Evolutionary conservation across 225 moss, liverwort and hornwort genomes (phyloP), one percentile per base, ranked within the genome.

Genomic region (Bryum argenteum): DNA sequence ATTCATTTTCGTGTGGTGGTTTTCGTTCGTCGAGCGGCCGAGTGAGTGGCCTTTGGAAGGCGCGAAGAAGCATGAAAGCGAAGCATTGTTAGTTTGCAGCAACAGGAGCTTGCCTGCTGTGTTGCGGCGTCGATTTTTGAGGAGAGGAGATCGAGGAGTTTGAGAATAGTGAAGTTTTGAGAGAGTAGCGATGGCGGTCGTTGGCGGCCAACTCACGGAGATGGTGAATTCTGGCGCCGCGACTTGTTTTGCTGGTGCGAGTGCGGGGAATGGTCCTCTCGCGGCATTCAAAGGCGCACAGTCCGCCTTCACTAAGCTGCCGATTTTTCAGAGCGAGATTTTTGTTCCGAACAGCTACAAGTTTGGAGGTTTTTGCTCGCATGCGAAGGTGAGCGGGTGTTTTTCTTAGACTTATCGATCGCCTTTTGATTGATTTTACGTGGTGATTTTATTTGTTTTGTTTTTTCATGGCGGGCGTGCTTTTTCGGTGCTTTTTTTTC

Each of bases 261-360:
- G 16, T 23, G 77, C 66, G 42, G 69, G 72, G 22, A 77, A 58
- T 55, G 78, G 48, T 15, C 77, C 80, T 33, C 54, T 83, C 23
- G 58, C 73, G 37, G 73, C 70, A 11, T 61, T 83, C 54, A 75
- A 54, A 68, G 80, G 76, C 13, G 71, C 33, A 12, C 72, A 80
- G 41, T 45, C 45, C n/a, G 72, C 53, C 15, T 76, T 77, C 53
- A 79, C 77, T 43, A 85, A 80, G 74, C 64, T 85, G 74, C 85
- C 85, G 68, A 77, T 80, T 45, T 11, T 80, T 38, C 74, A 77
- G 61, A 82, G 22, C 33, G 86, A 83, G 24, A 58, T 80, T 61
- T 75, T 79, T 10, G 61, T 83, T 51, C 76, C 69, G 65, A 80
- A 65, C 44, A 65, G 69, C 72, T 78, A 78, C 28, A 72, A 82